Percentiles rank a stretch among this genome's conserved stretches.
These are phyloP conservation scores for Pontederia crassipes DNA, from an alignment of 176 grass and related monocot genomes.

Conservation along the genomic window DNA sequence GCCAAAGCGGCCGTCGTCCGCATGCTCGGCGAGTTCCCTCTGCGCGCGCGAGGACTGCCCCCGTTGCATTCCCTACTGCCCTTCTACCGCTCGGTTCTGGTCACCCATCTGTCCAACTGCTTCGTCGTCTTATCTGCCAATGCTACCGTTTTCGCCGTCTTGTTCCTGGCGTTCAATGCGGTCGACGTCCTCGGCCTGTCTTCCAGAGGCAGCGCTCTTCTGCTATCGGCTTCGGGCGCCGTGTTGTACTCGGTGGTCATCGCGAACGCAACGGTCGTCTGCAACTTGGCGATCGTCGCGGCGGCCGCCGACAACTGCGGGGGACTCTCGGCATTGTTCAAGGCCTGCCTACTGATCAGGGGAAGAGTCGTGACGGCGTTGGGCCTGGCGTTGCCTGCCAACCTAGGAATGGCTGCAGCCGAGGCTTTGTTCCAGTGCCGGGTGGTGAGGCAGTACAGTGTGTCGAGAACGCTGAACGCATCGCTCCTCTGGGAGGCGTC, in stretches of 20 bases:
- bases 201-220: slow-evolving; percentile 18
- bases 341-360: slow-evolving; percentile 52
- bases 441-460: slow-evolving; percentile 36
- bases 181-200: slow-evolving; percentile 44
- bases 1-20: slow-evolving; percentile 66
- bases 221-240: slow-evolving; percentile 48
- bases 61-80: slow-evolving; percentile 17
- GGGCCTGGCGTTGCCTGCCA: slow-evolving; percentile 65
- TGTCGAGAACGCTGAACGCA: slow-evolving; percentile 21
- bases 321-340: slow-evolving; percentile 42
- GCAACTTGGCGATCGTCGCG: slow-evolving; percentile 66
- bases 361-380: slow-evolving; percentile 41
- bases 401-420: slow-evolving; percentile 37
- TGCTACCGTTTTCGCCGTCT: slow-evolving; percentile 58
- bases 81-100: slow-evolving; percentile 44
- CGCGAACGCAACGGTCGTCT: slow-evolving; percentile 56
- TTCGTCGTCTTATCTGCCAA: slow-evolving; percentile 62
- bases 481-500: slow-evolving; percentile 66
- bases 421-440: slow-evolving; percentile 85
- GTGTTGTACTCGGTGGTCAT: slow-evolving; percentile 58
- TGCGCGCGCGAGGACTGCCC: slow-evolving; percentile 8
- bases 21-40: slow-evolving; percentile 25
- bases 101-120: slow-evolving; percentile 47
- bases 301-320: slow-evolving; percentile 48
- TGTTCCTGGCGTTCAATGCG: slow-evolving; percentile 63